A percentile compares a stretch with the other conserved stretches of the same genome.
These are phyloP conservation scores for Naganishia albida DNA, from an alignment of 1,284 basidiomycete species.

Conservation along the genomic window DNA sequence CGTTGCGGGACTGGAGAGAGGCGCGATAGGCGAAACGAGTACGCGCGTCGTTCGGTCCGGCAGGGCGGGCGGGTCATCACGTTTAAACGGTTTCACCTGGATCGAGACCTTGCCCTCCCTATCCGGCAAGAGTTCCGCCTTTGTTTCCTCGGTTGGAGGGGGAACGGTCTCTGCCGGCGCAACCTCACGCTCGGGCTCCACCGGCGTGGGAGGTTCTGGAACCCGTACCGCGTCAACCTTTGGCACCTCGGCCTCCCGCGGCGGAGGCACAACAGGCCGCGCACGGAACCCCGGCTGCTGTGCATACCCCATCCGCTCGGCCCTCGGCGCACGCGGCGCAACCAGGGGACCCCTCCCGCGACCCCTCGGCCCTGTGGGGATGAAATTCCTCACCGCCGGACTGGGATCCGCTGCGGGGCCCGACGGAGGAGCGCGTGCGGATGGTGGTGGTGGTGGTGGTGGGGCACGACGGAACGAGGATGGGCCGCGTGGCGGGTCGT, in stretches of 20 bases:
- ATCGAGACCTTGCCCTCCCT: constrained; percentile 18
- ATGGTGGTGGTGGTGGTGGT: constrained; percentile 6
- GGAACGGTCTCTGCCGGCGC: no score
- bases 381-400: neutral
- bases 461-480: neutral
- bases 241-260: neutral
- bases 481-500: neutral
- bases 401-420: constrained; percentile 13
- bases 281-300: neutral
- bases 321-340: constrained; percentile 16
- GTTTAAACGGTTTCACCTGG: constrained; percentile 24
- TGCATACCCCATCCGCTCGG: constrained; percentile 15
- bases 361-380: constrained; percentile 19
- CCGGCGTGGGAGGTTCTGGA: neutral
- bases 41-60: neutral
- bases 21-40: constrained; percentile 4
- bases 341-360: constrained; percentile 11
- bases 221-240: neutral
- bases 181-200: no score
- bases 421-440: constrained; percentile 9
- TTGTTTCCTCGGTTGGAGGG: neutral
- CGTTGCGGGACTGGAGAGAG: constrained; percentile 12
- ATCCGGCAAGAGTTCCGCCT: constrained; percentile 5
- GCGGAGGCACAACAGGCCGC: neutral
- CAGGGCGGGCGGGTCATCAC: neutral